Percentiles rank a stretch among this genome's conserved stretches.
Conservation (phyloP, 2,329 filamentous ascomycete genomes). For the Arthrinium puccinioides region DNA sequence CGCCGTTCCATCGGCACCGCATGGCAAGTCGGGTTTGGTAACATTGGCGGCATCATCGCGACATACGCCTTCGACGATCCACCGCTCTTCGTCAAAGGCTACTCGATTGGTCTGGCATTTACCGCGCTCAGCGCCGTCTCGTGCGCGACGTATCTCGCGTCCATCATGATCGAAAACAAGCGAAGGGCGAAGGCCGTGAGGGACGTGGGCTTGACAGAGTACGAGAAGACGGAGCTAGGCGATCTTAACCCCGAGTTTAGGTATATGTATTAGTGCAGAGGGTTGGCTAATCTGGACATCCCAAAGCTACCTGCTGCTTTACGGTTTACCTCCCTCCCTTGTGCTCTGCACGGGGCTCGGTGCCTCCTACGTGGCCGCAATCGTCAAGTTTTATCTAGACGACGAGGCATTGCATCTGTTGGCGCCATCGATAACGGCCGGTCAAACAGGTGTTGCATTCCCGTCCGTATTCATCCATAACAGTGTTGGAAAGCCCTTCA, state of each 20-base stretch:
- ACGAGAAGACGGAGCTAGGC: constrained; percentile 51
- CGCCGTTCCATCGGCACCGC: constrained; percentile 62
- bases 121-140: constrained; percentile 57
- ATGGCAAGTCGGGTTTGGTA: constrained; percentile 74
- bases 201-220: constrained; percentile 48
- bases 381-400: too few relatives aligned
- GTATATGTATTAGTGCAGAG: constrained; percentile 46
- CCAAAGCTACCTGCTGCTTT: not conserved
- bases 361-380: too few relatives aligned
- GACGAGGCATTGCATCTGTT: too few relatives aligned
- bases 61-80: constrained; percentile 69
- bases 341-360: too few relatives aligned
- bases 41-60: constrained; percentile 72
- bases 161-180: constrained; percentile 54
- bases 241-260: constrained; percentile 49
- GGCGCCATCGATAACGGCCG: too few relatives aligned
- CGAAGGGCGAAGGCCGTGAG: constrained; percentile 38
- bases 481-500: too few relatives aligned
- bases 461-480: too few relatives aligned
- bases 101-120: constrained; percentile 71
- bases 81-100: constrained; percentile 64
- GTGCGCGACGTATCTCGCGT: constrained; percentile 52
- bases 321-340: too few relatives aligned
- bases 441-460: too few relatives aligned
- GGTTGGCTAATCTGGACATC: too few relatives aligned